A percentile compares a stretch with the other conserved stretches of the same genome.
Evolutionary conservation across 192 early-diverging fungal genomes (phyloP).

Genomic region (Podila verticillata): DNA sequence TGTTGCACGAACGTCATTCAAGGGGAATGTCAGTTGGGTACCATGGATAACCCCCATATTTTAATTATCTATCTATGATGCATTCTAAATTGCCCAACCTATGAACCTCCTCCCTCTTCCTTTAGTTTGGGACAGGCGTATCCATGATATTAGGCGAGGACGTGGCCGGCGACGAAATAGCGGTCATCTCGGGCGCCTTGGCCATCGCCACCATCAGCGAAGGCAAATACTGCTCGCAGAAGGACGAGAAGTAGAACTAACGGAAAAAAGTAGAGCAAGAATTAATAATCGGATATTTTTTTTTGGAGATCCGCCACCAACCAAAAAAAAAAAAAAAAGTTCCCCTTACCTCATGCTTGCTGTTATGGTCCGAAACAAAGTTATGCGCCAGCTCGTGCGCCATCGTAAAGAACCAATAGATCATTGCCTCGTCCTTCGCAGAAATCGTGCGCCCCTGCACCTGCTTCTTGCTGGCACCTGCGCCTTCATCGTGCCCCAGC

Average conservation of each 20-base stretch:
- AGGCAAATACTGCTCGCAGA: slow-evolving; percentile 73
- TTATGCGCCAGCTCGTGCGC: slow-evolving; percentile 90
- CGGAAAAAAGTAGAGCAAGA: not conserved
- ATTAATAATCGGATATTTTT: not conserved
- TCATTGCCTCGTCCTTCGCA: slow-evolving; percentile 51
- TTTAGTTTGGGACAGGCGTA: slow-evolving; percentile 38
- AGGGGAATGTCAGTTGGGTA: too few relatives aligned
- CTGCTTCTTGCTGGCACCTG: slow-evolving; percentile 8
- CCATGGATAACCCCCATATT: too few relatives aligned
- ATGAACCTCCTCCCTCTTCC: not conserved
- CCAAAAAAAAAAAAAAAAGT: not conserved
- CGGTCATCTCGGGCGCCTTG: not conserved
- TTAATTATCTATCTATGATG: not conserved
- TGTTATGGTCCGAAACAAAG: slow-evolving; percentile 73
- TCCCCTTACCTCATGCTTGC: slow-evolving; percentile 71
- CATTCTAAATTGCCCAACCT: not conserved
- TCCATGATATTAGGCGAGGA: slow-evolving; percentile 31
- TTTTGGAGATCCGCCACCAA: not conserved
- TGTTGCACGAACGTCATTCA: too few relatives aligned
- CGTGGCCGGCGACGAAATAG: not conserved
- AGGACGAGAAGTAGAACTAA: slow-evolving; percentile 80
- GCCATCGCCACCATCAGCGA: slow-evolving; percentile 54
- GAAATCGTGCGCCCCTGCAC: slow-evolving; percentile 30
- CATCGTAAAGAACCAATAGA: slow-evolving; percentile 88
- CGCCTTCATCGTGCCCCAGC: slow-evolving; percentile 62